These are phyloP conservation scores for Crepidotus variabilis DNA, from an alignment of 768 basidiomycete species.

Conservation along the genomic window DNA sequence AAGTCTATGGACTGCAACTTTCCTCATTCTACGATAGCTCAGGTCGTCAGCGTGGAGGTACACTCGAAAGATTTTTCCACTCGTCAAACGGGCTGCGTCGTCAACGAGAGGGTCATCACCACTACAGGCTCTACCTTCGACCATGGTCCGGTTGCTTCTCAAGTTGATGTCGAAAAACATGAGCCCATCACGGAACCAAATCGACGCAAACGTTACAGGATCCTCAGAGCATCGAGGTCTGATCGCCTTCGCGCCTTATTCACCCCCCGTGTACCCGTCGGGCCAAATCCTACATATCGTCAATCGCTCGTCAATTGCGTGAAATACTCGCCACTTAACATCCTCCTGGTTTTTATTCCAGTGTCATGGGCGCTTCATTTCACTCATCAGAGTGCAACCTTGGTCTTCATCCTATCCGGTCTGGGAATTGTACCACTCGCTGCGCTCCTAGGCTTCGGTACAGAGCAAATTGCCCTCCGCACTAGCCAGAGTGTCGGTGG, in stretches of 20 bases:
- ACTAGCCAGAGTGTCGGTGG: conserved; percentile 49
- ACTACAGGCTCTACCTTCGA: conserved; percentile 3
- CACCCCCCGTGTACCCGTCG: conserved; percentile 25
- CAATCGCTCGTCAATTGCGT: conserved; percentile 27
- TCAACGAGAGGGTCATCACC: background rate
- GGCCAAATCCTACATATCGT: conserved; percentile 31
- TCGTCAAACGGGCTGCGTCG: conserved; percentile 7
- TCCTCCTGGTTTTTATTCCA: conserved; percentile 46
- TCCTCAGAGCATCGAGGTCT: conserved; percentile 10
- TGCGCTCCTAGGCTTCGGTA: conserved; percentile 47
- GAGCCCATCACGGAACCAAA: conserved; percentile 5
- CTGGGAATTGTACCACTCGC: conserved; percentile 50
- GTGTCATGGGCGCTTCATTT: conserved; percentile 47
- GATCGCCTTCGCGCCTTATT: conserved; percentile 28
- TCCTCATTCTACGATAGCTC: conserved; percentile 1
- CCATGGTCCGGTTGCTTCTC: background rate
- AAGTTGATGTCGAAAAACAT: conserved; percentile 17
- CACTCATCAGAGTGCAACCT: conserved; percentile 39
- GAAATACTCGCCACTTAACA: conserved; percentile 35
- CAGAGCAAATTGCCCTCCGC: conserved; percentile 47
- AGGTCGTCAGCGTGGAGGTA: background rate
- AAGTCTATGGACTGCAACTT: background rate
- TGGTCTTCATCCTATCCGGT: conserved; percentile 44
- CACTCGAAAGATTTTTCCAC: conserved; percentile 12
- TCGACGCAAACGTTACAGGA: conserved; percentile 4